These are phyloP conservation scores for Neonectria magnoliae DNA, from an alignment of 2,329 filamentous ascomycete species.

Conservation along the genomic window DNA sequence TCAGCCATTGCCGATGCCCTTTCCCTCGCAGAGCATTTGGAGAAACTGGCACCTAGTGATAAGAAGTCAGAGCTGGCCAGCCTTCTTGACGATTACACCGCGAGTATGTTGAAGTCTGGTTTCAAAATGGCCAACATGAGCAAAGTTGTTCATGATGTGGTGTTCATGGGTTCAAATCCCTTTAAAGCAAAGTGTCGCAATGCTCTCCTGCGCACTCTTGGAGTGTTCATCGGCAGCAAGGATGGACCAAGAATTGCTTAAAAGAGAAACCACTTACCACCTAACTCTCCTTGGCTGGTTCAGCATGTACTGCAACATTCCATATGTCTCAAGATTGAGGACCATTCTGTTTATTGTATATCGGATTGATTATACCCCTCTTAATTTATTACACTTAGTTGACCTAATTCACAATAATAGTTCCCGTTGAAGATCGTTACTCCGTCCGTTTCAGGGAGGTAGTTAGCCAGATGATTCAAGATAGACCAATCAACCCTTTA, in stretches of 20 bases:
- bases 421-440: too few species aligned
- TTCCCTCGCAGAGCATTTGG: slow-evolving; percentile 3
- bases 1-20: slow-evolving; percentile 7
- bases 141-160: background rate
- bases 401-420: too few species aligned
- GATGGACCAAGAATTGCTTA: background rate
- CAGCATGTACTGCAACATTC: background rate
- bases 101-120: background rate
- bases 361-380: background rate
- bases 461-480: too few species aligned
- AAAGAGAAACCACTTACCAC: background rate
- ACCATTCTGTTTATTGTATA: background rate
- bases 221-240: background rate
- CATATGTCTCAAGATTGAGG: background rate
- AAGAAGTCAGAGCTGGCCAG: background rate
- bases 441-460: too few species aligned
- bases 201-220: background rate
- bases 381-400: background rate
- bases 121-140: background rate
- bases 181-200: background rate
- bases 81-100: background rate
- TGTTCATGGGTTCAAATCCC: background rate
- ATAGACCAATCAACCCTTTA: too few species aligned
- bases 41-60: background rate
- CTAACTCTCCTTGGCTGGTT: background rate